Base-by-base conservation (phyloP, 345 rosid genomes). In the Hibiscus mutabilis region DNA sequence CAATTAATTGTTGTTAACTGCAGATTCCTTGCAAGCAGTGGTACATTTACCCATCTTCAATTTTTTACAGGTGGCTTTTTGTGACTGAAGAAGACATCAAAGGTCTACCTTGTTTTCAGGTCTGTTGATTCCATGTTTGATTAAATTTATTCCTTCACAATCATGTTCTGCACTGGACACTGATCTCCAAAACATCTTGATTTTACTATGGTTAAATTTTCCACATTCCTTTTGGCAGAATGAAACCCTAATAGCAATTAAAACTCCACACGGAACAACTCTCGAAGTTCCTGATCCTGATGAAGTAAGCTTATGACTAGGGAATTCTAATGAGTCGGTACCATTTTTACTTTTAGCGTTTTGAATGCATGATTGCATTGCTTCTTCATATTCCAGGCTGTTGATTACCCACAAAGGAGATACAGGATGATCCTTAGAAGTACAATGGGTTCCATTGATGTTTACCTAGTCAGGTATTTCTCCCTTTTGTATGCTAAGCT, bases 181-280 rank as follows among this genome's bases (percentile, higher is more conserved):
- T 53, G 65, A 58, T 84, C 70, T 73, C 37, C 27, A 56, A 47
- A 47, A 56, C 64, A 60, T 74, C 71, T 75, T 60, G 61, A 70
- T 35, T 31, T 35, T 63, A 49, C 44, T 70, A 59, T 70, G 31
- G 31, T 68, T 75, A 3, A 60, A 79, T 75, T 65, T 72, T 53
- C 60, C 31, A 66, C 61, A 61, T 31, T 71, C 21, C 47, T 80
- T 71, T 44, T 79, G 55, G 75, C 88, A 92, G 97, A 95, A 95
- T 77, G 85, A 95, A 84, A 95, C 97, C 61, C 85, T 95, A 63
- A 92, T 92, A 77, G 97, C 97, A 74, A 82, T 95, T 72, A 92
- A 95, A 87, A 97, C 98, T 83, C 97, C 97, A 37, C 97, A 95
- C 73, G 98, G 99, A 73, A 95, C 99, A 68, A 95, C 99, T 19